phyloP scores from a whole-genome alignment of 2,329 filamentous ascomycete species.

The Aspergillus clavatus region DNA sequence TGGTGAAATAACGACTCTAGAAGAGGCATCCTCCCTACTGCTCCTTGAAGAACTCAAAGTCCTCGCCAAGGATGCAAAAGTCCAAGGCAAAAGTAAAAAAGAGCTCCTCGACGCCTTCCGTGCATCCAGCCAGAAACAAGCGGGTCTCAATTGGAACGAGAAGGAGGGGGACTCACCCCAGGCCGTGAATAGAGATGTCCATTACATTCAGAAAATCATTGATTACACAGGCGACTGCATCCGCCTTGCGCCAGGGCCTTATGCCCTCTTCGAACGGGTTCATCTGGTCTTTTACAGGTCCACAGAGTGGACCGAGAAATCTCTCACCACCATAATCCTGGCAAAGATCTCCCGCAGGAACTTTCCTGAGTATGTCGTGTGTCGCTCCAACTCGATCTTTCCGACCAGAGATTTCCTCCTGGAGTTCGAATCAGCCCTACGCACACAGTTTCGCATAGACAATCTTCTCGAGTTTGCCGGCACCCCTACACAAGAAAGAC shows the following conservation, averaged over 20 bases:
- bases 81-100: slow-evolving; percentile 81
- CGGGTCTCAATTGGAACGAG: slow-evolving; percentile 64
- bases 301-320: slow-evolving; percentile 96
- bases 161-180: slow-evolving; percentile 39
- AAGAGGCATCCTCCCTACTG: slow-evolving; percentile 77
- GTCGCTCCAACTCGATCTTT: slow-evolving; percentile 85
- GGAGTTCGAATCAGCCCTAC: slow-evolving; percentile 83
- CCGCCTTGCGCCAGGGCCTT: slow-evolving; percentile 64
- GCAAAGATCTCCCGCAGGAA: slow-evolving; percentile 82
- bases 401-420: slow-evolving; percentile 66
- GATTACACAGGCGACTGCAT: slow-evolving; percentile 76
- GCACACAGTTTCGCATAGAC: slow-evolving; percentile 77
- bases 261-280: slow-evolving; percentile 86
- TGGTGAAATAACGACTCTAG: slow-evolving; percentile 68
- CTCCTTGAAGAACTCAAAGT: slow-evolving; percentile 82
- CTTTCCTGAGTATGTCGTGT: slow-evolving; percentile 87
- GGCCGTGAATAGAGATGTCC: slow-evolving; percentile 60
- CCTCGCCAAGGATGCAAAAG: slow-evolving; percentile 79
- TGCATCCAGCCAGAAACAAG: slow-evolving; percentile 68
- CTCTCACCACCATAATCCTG: slow-evolving; percentile 87
- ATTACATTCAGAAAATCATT: slow-evolving; percentile 74
- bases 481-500: slow-evolving; percentile 58
- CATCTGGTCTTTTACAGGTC: slow-evolving; percentile 95
- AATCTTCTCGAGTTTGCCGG: slow-evolving; percentile 75
- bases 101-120: slow-evolving; percentile 71